A percentile compares a stretch with the other conserved stretches of the same genome.
phyloP scores from a whole-genome alignment of 2,329 filamentous ascomycete species.

The Aaosphaeria pasadenensis region DNA sequence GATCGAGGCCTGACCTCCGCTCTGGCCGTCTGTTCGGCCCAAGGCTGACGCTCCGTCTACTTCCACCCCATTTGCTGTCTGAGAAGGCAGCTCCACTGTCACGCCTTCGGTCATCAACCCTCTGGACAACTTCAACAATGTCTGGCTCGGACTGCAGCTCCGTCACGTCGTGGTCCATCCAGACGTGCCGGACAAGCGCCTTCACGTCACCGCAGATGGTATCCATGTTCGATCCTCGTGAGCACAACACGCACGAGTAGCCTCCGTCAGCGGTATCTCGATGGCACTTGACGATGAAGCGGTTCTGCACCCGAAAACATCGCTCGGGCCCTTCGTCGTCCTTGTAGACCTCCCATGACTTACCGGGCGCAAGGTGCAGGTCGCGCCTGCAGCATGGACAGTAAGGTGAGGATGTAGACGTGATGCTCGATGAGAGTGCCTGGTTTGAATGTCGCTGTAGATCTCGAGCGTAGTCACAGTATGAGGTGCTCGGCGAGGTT shows the following conservation, averaged over 20 bases:
- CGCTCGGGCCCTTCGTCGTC: conserved; percentile 26
- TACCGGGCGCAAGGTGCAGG: conserved; percentile 30
- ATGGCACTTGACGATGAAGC: conserved; percentile 33
- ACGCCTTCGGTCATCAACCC: conserved; percentile 13
- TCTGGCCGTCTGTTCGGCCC: conserved; percentile 15
- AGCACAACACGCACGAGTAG: conserved; percentile 34
- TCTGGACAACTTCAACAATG: conserved; percentile 25
- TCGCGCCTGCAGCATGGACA: conserved; percentile 30
- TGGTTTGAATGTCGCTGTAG: conserved; percentile 27
- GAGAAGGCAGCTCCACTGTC: conserved; percentile 23
- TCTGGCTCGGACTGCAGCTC: conserved; percentile 33
- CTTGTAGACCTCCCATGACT: conserved; percentile 35
- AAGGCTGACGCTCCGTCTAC: conserved; percentile 25
- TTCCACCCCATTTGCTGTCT: conserved; percentile 9
- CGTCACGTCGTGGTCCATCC: conserved; percentile 26
- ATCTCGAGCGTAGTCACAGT: conserved; percentile 30
- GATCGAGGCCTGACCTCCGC: conserved; percentile 13
- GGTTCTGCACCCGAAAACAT: conserved; percentile 30
- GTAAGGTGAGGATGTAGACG: conserved; percentile 17
- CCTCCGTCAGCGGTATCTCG: conserved; percentile 26
- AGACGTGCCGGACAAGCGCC: conserved; percentile 33
- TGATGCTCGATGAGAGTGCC: conserved; percentile 22
- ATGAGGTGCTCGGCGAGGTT: conserved; percentile 16
- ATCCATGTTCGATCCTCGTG: conserved; percentile 17
- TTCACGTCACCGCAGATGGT: conserved; percentile 37